Conservation (phyloP, 768 basidiomycete species). For the Suillus tomentosus region DNA sequence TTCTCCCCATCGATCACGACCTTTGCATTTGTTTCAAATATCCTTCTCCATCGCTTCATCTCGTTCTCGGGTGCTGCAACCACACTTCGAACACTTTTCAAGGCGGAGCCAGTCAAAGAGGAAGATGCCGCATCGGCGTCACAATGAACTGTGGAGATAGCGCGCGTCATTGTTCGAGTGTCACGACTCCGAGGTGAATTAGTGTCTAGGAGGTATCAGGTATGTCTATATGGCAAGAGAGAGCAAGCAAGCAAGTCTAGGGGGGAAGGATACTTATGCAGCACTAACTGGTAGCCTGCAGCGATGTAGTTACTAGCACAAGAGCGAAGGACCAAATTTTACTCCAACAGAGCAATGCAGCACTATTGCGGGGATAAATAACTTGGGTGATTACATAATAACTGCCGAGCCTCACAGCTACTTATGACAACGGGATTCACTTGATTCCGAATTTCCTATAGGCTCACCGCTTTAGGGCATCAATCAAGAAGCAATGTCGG, state of each 20-base stretch:
- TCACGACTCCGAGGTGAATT: constrained; percentile 27
- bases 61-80: constrained; percentile 79
- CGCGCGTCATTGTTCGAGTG: constrained; percentile 36
- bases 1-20: constrained; percentile 73
- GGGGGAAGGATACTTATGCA: constrained; percentile 19
- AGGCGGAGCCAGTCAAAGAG: constrained; percentile 52
- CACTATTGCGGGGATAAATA: constrained; percentile 37
- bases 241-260: constrained; percentile 27
- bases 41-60: constrained; percentile 84
- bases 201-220: constrained; percentile 35
- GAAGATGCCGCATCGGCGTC: constrained; percentile 46
- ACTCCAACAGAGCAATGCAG: constrained; percentile 5
- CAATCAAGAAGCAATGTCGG: constrained; percentile 7
- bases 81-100: constrained; percentile 67
- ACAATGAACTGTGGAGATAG: constrained; percentile 55
- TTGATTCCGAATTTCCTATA: constrained; percentile 2
- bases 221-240: constrained; percentile 32
- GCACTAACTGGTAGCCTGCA: constrained; percentile 18
- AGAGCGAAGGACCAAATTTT: constrained; percentile 13
- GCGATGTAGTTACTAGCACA: constrained; percentile 12
- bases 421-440: constrained; percentile 5
- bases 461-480: not conserved
- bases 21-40: constrained; percentile 84
- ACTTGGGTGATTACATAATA: constrained; percentile 31
- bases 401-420: constrained; percentile 37